These are phyloP conservation scores for Russula dissimulans DNA, from an alignment of 768 basidiomycete genomes.

Conservation along the genomic window DNA sequence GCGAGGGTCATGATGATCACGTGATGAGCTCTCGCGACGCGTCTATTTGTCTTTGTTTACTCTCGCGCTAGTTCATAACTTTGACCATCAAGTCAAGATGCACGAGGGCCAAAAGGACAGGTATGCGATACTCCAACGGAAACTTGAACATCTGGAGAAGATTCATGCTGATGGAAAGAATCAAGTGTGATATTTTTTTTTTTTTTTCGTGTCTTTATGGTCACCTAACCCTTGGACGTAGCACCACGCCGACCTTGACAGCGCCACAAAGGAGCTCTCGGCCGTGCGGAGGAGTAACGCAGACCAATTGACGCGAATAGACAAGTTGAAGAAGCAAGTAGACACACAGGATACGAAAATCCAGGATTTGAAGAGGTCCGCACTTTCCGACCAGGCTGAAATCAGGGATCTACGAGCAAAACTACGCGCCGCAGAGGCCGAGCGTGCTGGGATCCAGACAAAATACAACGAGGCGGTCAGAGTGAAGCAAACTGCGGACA, in stretches of 20 bases:
- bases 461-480: slow-evolving; percentile 48
- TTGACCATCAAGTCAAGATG: not conserved
- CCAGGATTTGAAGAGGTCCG: slow-evolving; percentile 49
- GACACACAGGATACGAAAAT: slow-evolving; percentile 48
- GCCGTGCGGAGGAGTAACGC: slow-evolving; percentile 36
- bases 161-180: slow-evolving; percentile 61
- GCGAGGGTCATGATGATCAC: not conserved
- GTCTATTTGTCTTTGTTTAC: slow-evolving; percentile 13
- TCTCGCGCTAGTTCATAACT: not conserved
- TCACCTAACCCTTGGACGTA: slow-evolving; percentile 24
- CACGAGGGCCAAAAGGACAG: slow-evolving; percentile 30
- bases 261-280: slow-evolving; percentile 46
- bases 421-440: slow-evolving; percentile 48
- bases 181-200: slow-evolving; percentile 34
- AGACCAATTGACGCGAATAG: slow-evolving; percentile 45
- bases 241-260: slow-evolving; percentile 55
- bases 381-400: slow-evolving; percentile 45
- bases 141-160: slow-evolving; percentile 54
- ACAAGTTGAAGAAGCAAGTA: slow-evolving; percentile 57
- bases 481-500: slow-evolving; percentile 39
- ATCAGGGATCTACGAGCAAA: slow-evolving; percentile 54
- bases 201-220: not conserved
- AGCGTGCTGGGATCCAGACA: slow-evolving; percentile 39
- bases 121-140: slow-evolving; percentile 47
- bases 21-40: slow-evolving; percentile 11